A percentile compares a stretch with the other conserved stretches of the same genome.
phyloP scores from a whole-genome alignment of 2,329 filamentous ascomycete species.

The Drechslerella stenobrocha region DNA sequence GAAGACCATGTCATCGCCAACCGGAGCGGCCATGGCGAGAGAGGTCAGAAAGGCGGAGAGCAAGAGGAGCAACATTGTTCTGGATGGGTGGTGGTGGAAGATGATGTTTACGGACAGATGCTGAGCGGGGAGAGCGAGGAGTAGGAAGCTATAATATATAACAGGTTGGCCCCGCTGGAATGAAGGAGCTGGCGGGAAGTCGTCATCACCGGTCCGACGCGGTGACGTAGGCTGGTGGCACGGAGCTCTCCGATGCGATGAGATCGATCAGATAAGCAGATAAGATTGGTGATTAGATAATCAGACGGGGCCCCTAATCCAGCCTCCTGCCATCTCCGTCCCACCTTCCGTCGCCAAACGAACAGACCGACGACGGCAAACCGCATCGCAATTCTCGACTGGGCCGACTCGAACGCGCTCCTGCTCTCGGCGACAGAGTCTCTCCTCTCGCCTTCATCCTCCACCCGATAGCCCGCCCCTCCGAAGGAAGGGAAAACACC shows the following conservation, averaged over 20 bases:
- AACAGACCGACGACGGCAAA: constrained; percentile 1
- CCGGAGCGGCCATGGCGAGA: constrained; percentile 60
- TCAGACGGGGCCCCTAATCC: neutral
- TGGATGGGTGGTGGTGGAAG: neutral
- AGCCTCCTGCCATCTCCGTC: neutral
- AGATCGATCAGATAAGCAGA: neutral
- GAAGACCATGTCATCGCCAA: constrained; percentile 56
- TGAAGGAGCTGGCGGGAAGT: too few species aligned
- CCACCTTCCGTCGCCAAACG: constrained; percentile 1
- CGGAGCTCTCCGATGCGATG: neutral
- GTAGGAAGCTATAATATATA: neutral
- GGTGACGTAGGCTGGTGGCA: neutral
- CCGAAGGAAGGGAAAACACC: neutral
- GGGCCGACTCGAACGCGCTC: neutral
- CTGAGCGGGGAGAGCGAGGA: neutral
- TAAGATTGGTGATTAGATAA: constrained; percentile 7
- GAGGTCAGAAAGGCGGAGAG: constrained; percentile 62
- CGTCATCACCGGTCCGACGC: neutral
- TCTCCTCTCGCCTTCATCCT: neutral
- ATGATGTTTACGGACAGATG: neutral
- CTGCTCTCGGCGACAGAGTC: neutral
- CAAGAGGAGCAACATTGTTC: constrained; percentile 57
- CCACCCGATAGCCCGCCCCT: neutral
- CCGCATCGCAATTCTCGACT: neutral
- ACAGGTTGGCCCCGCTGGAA: too few species aligned